Evolutionary conservation across 352 stramenopile species (phyloP), one percentile per base, ranked within the genome.

Genomic region (Blastocystis sp.): DNA sequence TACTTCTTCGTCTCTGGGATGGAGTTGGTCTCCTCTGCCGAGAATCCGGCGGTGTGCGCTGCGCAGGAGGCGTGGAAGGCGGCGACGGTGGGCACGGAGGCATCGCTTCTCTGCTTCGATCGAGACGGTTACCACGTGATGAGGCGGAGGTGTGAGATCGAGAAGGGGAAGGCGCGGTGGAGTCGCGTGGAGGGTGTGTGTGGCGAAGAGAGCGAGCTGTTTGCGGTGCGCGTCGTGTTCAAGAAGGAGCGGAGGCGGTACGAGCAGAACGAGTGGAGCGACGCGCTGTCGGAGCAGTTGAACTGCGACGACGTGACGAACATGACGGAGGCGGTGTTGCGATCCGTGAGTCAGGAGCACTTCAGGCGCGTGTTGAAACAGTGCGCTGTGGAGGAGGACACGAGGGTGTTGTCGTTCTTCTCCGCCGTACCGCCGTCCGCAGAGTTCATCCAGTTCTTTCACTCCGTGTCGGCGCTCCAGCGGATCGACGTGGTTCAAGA

Each of bases 351-450:
- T n/a, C 21, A 37, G 33, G 29, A 29, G 21, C n/a, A 65, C 24
- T 81, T 81, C 33, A 26, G 35, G 21, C 37, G 24, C 3, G 74
- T 85, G 31, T 69, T 85, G 33, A 85, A 85, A 55, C 74, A 85
- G 19, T 85, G 74, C 51, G 51, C n/a, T 24, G 26, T 67, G 3
- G 31, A 67, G 61, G 51, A 67, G 1, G 19, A 85, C 19, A 4
- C 24, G 24, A n/a, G 63, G 13, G 31, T 37, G 16, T 50, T 85
- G 21, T 16, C 26, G 19, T 85, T 85, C 41, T 29, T 85, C 24
- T 85, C 74, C 12, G 29, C 19, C 37, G 55, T 67, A 29, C 55
- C 51, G 16, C 41, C 45, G 19, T 69, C 74, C 19, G 31, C 26
- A 35, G 29, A 62, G 16, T 69, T 51, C 51, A 69, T 85, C 31